Evolutionary conservation across 2,329 filamentous ascomycete genomes (phyloP), one percentile per base, ranked within the genome.

Genomic region (Mycosphaerella arachidis): DNA sequence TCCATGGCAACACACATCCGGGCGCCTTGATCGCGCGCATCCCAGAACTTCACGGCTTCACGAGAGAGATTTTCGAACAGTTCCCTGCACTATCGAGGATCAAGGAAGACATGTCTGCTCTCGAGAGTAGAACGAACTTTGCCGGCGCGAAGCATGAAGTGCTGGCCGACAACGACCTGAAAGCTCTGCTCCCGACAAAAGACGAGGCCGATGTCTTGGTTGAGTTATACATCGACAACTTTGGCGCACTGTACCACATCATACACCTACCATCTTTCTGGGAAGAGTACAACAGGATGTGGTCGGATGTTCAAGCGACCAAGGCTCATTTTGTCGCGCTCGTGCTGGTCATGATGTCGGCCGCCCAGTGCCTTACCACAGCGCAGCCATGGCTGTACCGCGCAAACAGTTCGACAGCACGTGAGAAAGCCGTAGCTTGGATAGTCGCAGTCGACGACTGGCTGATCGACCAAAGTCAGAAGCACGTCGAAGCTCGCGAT

Each of bases 241-340:
- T 81, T 59, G 83, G 84, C 60, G 77, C 75, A 1, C 75, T 76
- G 0, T 78, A 83, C 55, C 78, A 81, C 3, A 79, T 86, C 48
- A 67, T 86, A 0, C 83, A 86, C 57, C 68, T 74, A 4, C 82
- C 82, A 0, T 79, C 76, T 0, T 86, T 85, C 60, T 77, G 76
- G 75, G 63, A 71, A 20, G 78, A 83, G 7, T 85, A 84, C 63
- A 60, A 72, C 3, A 68, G 55, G 0, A 81, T 80, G 61, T 84
- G 81, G 81, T 68, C 74, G 3, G 60, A 73, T 3, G 70, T 74
- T 6, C 4, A 59, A 59, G 37, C 33, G 2, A 63, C 66, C 13
- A 51, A 55, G 9, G 46, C 64, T n/a, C 71, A 71, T 31, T 78
- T 79, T 46, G 71, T 77, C n/a, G 72, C 72, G 3, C 68, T 74